Evolutionary conservation across 768 basidiomycete genomes (phyloP).

Genomic region (Russula sp.): DNA sequence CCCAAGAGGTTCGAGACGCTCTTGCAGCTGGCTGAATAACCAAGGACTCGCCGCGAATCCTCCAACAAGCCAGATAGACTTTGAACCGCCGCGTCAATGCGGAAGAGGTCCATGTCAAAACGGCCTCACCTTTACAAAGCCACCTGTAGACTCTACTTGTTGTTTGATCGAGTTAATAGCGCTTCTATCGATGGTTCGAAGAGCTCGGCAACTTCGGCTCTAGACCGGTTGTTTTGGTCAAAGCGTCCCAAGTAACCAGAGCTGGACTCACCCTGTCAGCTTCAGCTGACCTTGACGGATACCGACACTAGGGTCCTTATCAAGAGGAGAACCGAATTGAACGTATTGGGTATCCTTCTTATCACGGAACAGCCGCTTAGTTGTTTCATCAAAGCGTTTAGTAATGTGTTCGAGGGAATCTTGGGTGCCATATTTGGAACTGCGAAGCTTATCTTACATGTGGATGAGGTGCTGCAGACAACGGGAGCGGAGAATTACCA

Average conservation of each 20-base stretch:
- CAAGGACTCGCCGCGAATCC: constrained; percentile 82
- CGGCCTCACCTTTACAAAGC: constrained; percentile 56
- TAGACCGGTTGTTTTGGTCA: constrained; percentile 26
- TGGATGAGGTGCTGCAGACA: constrained; percentile 6
- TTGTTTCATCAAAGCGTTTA: constrained; percentile 77
- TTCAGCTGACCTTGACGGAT: constrained; percentile 72
- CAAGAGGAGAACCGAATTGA: constrained; percentile 72
- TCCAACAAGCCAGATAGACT: constrained; percentile 83
- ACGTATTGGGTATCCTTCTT: constrained; percentile 67
- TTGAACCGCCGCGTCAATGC: neutral
- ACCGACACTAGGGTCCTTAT: constrained; percentile 67
- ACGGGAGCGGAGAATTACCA: constrained; percentile 23
- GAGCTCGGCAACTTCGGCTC: constrained; percentile 58
- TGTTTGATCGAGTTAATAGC: constrained; percentile 65
- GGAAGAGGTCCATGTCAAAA: constrained; percentile 7
- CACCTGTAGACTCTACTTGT: constrained; percentile 66
- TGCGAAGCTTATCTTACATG: constrained; percentile 63
- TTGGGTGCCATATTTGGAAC: constrained; percentile 66
- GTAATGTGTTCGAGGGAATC: constrained; percentile 78
- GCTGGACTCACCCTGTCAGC: constrained; percentile 55
- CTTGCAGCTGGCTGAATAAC: constrained; percentile 73
- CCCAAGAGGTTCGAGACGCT: constrained; percentile 52
- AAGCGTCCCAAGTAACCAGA: constrained; percentile 1
- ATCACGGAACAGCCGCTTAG: constrained; percentile 74
- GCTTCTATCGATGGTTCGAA: constrained; percentile 80